Conservation (phyloP, 805 yeast species). For the Candida verbasci region DNA sequence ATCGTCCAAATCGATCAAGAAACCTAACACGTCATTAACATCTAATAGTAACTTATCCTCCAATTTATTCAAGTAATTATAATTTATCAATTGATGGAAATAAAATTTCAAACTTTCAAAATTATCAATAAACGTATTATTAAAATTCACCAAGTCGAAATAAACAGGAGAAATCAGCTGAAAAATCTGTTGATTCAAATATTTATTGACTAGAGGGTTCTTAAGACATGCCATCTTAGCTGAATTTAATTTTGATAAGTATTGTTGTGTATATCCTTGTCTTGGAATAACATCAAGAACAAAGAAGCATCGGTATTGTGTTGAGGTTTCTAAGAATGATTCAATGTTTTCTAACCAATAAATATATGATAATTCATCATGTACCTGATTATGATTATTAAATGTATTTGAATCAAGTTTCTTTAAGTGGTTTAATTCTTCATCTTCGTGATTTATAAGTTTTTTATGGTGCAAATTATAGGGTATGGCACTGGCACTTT, state of each 20-base stretch:
- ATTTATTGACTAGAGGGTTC: constrained; percentile 6
- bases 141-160: constrained; percentile 1
- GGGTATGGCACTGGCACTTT: too few relatives aligned
- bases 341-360: constrained; percentile 9
- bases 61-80: constrained; percentile 15
- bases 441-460: not conserved
- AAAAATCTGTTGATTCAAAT: constrained; percentile 8
- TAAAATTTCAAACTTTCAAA: constrained; percentile 15
- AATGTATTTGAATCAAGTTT: not conserved
- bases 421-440: constrained; percentile 2
- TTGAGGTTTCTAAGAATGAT: constrained; percentile 1
- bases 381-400: not conserved
- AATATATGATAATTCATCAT: constrained; percentile 7
- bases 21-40: constrained; percentile 9
- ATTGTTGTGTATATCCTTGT: constrained; percentile 6
- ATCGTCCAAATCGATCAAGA: constrained; percentile 15
- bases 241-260: constrained; percentile 1
- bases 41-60: constrained; percentile 12
- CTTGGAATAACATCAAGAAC: constrained; percentile 8
- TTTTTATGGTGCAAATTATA: not conserved
- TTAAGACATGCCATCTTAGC: constrained; percentile 4
- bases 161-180: constrained; percentile 2
- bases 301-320: constrained; percentile 4
- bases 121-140: constrained; percentile 8
- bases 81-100: constrained; percentile 14